Percentiles rank a stretch among this genome's conserved stretches.
These are phyloP conservation scores for Neonectria magnoliae DNA, from an alignment of 2,329 filamentous ascomycete species.

Conservation along the genomic window DNA sequence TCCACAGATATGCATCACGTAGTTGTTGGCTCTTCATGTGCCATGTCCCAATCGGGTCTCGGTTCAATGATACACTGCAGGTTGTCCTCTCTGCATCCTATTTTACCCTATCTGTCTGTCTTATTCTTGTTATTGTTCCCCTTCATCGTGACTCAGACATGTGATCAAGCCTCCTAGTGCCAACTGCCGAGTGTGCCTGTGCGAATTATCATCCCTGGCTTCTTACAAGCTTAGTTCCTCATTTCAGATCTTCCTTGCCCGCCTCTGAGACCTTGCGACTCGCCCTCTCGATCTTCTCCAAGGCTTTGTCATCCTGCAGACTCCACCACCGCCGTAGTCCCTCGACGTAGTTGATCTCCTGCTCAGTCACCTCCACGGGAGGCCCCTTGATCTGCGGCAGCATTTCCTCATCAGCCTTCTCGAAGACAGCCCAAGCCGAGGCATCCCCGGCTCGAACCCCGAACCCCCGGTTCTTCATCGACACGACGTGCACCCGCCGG, in stretches of 20 bases:
- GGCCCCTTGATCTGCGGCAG: conserved; percentile 67
- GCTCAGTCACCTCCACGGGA: conserved; percentile 64
- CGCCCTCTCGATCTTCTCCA: conserved; percentile 60
- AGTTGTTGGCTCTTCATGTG: background rate
- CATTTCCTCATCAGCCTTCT: conserved; percentile 51
- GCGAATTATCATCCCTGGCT: conserved; percentile 18
- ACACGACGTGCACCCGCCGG: conserved; percentile 63
- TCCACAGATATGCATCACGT: background rate
- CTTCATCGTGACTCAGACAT: conserved; percentile 21
- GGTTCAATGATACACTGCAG: conserved; percentile 4
- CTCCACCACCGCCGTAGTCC: conserved; percentile 61
- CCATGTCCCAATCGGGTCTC: conserved; percentile 8
- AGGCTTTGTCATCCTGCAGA: conserved; percentile 57
- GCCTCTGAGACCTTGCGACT: conserved; percentile 48
- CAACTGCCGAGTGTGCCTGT: conserved; percentile 17
- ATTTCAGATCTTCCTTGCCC: conserved; percentile 42
- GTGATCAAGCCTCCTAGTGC: conserved; percentile 10
- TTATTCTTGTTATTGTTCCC: conserved; percentile 15
- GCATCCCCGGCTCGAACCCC: conserved; percentile 64
- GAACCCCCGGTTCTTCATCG: conserved; percentile 64
- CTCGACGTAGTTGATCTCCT: conserved; percentile 60
- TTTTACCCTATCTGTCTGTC: conserved; percentile 15
- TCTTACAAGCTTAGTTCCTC: conserved; percentile 13
- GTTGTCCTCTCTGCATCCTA: conserved; percentile 8
- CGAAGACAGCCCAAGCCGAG: conserved; percentile 72